Base-by-base conservation (phyloP, 192 early-diverging fungal species). In the Martensiomyces pterosporus region DNA sequence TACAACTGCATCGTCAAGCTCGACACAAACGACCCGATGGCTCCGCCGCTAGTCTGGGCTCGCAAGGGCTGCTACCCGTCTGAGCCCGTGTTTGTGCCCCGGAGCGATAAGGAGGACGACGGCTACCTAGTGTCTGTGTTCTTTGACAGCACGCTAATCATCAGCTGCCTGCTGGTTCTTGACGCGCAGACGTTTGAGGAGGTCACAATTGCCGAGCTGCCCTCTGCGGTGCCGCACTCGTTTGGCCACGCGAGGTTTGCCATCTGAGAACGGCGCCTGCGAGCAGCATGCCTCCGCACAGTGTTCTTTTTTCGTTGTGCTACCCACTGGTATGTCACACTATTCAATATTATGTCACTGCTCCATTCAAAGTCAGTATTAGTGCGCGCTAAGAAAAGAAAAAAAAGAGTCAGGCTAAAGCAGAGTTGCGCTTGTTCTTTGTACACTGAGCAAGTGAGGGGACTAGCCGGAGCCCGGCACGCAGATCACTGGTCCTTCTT, bases 71-170 rank as follows among this genome's bases (percentile, higher is more conserved):
- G 84, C 60, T 88, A 80, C 48, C 87, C 90, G 22, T 84, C 85
- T 8, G 87, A 93, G 66, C 82, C 90, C 1, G 55, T 85, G 14
- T 93, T 90, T 77, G 81, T 93, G 21, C 83, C 87, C 33, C 73
- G 50, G 24, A 57, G 55, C 55, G 56, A 56, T 23, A 53, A 37
- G 9, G 89, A 92, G 64, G 90, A 89, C 56, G 80, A 83, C 24
- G 90, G 90, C 15, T 84, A 82, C 26, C 25, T 93, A 17, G 44
- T 93, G 27, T 83, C 82, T 27, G 70, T 90, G 26, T 84, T 92
- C 8, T 83, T 87, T 36, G 81, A 88, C 54, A 79, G 81, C 40
- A 65, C 70, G 60, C 75, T 75, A 16, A 72, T 73, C 52, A 64
- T 60, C 21, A 87, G 86, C 40, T 89, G 84, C 39, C 43, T 93